Evolutionary conservation across 2,329 filamentous ascomycete genomes (phyloP), one percentile per base, ranked within the genome.

Genomic region (Cylindrodendrum hubeiense): DNA sequence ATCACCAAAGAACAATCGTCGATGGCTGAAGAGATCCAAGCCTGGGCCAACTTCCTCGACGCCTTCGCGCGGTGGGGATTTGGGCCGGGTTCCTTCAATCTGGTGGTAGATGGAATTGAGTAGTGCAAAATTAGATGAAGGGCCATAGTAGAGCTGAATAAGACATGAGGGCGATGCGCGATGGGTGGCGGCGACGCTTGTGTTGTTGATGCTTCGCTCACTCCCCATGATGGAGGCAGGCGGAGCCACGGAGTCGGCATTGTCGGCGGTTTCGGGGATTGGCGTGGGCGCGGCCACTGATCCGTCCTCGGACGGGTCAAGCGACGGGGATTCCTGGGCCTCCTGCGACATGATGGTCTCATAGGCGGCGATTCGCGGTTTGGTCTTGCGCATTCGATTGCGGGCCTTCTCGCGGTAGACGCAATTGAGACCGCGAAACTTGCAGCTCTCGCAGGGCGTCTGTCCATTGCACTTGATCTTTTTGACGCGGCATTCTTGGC

Each of bases 131-230:
- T 84, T 82, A 0, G 82, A 84, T 0, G 82, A 82, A 1, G 82
- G 80, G 0, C 82, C 82, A 71, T 84, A 84, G 68, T 84, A 84
- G 0, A 84, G 74, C 65, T 84, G 81, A 17, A 83, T 76, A 37
- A 78, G 73, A 61, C 80, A 82, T 21, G 80, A 83, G 1, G 82
- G 79, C 2, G 81, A 82, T 26, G 81, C 77, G 69, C 80, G 79
- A 67, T 84, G 82, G 9, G 81, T 83, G 21, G 82, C 82, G 3
- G 82, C 81, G n/a, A 84, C 82, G 60, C 82, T 84, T 56, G 71
- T 73, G 62, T 78, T 80, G 56, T 81, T 79, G 61, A 76, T 72
- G 68, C 71, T 75, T 50, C 71, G 66, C 58, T 75, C 71, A 30
- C 70, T 68, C 22, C 64, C 71, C 53, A 65, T 60, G 5, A 65